Base-by-base conservation (phyloP, 2,329 filamentous ascomycete species). In the Colletotrichum salicis region DNA sequence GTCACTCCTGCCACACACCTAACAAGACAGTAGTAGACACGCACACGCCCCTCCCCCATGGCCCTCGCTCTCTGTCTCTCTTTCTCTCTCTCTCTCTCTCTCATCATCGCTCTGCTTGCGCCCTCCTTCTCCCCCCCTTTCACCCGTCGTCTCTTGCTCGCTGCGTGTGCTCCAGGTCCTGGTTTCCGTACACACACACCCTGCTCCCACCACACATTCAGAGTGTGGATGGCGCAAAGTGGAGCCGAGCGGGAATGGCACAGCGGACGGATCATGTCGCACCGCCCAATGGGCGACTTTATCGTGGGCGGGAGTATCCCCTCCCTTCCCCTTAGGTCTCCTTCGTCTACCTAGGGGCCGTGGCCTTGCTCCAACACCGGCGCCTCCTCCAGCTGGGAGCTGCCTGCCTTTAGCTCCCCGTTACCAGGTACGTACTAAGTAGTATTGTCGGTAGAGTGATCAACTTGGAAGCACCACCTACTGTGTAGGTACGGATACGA, bases 231-330 rank as follows among this genome's bases (percentile, higher is more conserved):
- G 70, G 27, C 27, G 56, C 33, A 65, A 57, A 62, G 56, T 69
- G 61, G 67, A 41, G 59, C 66, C 55, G 29, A 35, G 66, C 67
- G 70, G 62, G 70, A 66, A 73, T 73, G 70, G 59, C 64, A 74
- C 48, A 63, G 66, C 72, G 70, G 70, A 59, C 66, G 59, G 72
- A 73, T 67, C 59, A 67, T 71, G 63, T 67, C 70, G 72, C 54
- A 63, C 63, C 63, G 70, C 58, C 67, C 67, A 74, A 69, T 67
- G 48, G 67, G 63, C 56, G 67, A 57, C 45, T 61, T 70, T 62
- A 45, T 41, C 56, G 22, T 51, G 63, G 56, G 15, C 56, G 67
- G 67, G 67, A 70, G 56, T 41, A 67, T 67, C 67, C 63, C 63
- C 55, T 61, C 56, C 63, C 67, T 67, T 52, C 67, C 56, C 48